Conservation (phyloP, 805 yeast species). For the Monosporozyma yasuniensis region DNA sequence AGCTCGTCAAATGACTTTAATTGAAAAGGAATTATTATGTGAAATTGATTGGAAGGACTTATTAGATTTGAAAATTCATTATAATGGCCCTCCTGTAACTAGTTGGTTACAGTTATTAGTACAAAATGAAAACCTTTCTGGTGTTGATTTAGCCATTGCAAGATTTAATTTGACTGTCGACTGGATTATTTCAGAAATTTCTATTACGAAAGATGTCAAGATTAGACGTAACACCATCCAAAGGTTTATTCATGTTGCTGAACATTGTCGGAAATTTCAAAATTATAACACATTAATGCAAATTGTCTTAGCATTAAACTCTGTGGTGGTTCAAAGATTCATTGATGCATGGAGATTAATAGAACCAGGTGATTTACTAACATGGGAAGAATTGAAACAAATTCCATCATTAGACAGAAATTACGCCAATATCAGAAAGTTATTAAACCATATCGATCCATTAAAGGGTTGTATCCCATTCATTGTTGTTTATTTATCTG, state of each 20-base stretch:
- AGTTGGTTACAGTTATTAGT: slow-evolving; percentile 78
- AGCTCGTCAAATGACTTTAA: slow-evolving; percentile 75
- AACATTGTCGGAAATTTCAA: slow-evolving; percentile 59
- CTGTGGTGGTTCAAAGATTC: slow-evolving; percentile 50
- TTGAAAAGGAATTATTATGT: slow-evolving; percentile 73
- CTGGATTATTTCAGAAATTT: slow-evolving; percentile 85
- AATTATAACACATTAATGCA: slow-evolving; percentile 86
- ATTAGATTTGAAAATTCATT: slow-evolving; percentile 66
- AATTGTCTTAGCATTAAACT: slow-evolving; percentile 68
- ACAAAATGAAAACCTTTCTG: slow-evolving; percentile 48
- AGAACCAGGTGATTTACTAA: slow-evolving; percentile 60
- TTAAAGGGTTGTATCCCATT: slow-evolving; percentile 83
- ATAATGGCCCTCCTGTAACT: slow-evolving; percentile 54
- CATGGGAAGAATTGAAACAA: slow-evolving; percentile 58
- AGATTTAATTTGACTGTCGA: slow-evolving; percentile 83
- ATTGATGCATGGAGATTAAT: slow-evolving; percentile 66
- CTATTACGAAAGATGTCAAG: slow-evolving; percentile 51
- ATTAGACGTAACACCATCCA: slow-evolving; percentile 65
- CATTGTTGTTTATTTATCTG: slow-evolving; percentile 76
- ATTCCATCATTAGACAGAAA: slow-evolving; percentile 69
- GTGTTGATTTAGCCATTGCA: slow-evolving; percentile 72
- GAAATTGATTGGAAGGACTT: slow-evolving; percentile 92
- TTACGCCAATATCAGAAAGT: slow-evolving; percentile 52
- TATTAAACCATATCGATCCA: slow-evolving; percentile 43
- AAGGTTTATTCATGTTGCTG: slow-evolving; percentile 81